A percentile compares a stretch with the other conserved stretches of the same genome.
These are phyloP conservation scores for Myochromella boudieri DNA, from an alignment of 768 basidiomycete species.

Conservation along the genomic window DNA sequence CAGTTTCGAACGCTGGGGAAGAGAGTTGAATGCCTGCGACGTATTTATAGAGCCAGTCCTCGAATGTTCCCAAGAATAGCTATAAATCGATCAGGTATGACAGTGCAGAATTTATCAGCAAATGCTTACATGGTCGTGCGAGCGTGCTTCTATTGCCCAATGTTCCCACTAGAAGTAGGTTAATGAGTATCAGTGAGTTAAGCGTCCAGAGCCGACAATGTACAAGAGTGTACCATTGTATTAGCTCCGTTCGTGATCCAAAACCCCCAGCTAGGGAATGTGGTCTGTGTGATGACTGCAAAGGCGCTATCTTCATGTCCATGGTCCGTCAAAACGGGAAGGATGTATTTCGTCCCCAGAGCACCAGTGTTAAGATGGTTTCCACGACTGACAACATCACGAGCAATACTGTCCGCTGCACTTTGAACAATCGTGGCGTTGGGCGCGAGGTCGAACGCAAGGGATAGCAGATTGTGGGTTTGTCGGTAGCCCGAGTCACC, in stretches of 20 bases:
- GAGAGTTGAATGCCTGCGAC: slow-evolving; percentile 26
- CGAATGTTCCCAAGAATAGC: slow-evolving; percentile 31
- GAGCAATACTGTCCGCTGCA: slow-evolving; percentile 25
- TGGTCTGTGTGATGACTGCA: slow-evolving; percentile 26
- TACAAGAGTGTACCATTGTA: slow-evolving; percentile 19
- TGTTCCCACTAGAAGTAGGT: slow-evolving; percentile 26
- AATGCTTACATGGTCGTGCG: slow-evolving; percentile 27
- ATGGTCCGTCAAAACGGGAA: slow-evolving; percentile 23
- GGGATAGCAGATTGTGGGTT: slow-evolving; percentile 28
- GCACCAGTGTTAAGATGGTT: slow-evolving; percentile 23
- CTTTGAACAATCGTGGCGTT: slow-evolving; percentile 19
- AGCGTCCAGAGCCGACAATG: neutral
- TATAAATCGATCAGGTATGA: slow-evolving; percentile 1
- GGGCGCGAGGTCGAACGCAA: slow-evolving; percentile 23
- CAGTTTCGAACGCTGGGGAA: slow-evolving; percentile 24
- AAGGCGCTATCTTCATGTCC: slow-evolving; percentile 24
- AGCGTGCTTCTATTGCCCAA: slow-evolving; percentile 27
- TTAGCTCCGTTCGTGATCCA: slow-evolving; percentile 30
- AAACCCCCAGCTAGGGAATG: slow-evolving; percentile 30
- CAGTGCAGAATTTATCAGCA: neutral
- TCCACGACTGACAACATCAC: slow-evolving; percentile 21
- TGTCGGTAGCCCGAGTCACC: slow-evolving; percentile 29
- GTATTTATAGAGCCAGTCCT: slow-evolving; percentile 30
- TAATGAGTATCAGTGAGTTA: neutral
- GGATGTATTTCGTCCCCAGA: slow-evolving; percentile 23